phyloP scores from a whole-genome alignment of 805 yeast genomes.

The Schwanniomyces sp. region DNA sequence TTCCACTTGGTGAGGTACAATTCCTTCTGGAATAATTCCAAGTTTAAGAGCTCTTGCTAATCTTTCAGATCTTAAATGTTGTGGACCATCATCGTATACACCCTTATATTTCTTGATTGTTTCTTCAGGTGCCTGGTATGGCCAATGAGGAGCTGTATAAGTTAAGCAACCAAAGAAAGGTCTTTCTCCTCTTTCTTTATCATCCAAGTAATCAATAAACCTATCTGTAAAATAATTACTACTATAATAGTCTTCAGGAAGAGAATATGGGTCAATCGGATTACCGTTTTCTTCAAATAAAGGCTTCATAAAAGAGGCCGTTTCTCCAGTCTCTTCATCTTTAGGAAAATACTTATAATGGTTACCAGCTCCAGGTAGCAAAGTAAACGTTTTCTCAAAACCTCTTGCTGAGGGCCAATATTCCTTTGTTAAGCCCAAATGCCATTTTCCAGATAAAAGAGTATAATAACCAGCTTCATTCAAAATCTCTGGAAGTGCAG shows the following conservation, averaged over 20 bases:
- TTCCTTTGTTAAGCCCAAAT: constrained; percentile 49
- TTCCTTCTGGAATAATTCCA: constrained; percentile 48
- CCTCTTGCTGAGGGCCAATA: constrained; percentile 52
- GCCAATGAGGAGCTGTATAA: constrained; percentile 70
- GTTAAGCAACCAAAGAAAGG: constrained; percentile 58
- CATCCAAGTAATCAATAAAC: constrained; percentile 35
- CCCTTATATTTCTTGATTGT: constrained; percentile 49
- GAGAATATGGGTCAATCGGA: constrained; percentile 30
- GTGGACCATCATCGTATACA: constrained; percentile 49
- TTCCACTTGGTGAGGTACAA: constrained; percentile 44
- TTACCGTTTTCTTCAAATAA: constrained; percentile 40
- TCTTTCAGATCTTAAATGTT: constrained; percentile 37
- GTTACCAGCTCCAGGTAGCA: constrained; percentile 59
- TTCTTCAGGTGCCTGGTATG: constrained; percentile 57
- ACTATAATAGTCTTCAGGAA: constrained; percentile 51
- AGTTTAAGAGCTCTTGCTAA: constrained; percentile 37
- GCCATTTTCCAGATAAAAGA: constrained; percentile 61
- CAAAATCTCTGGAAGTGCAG: constrained; percentile 52
- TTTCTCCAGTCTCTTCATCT: constrained; percentile 24
- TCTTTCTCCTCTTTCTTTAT: constrained; percentile 32
- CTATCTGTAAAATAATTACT: constrained; percentile 46
- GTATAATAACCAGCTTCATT: constrained; percentile 51
- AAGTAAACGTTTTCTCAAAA: constrained; percentile 48
- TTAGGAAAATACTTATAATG: constrained; percentile 48
- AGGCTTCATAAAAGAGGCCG: constrained; percentile 35